Evolutionary conservation across 208 protist genomes (phyloP).

Genomic region (Acanthamoeba lenticulata): DNA sequence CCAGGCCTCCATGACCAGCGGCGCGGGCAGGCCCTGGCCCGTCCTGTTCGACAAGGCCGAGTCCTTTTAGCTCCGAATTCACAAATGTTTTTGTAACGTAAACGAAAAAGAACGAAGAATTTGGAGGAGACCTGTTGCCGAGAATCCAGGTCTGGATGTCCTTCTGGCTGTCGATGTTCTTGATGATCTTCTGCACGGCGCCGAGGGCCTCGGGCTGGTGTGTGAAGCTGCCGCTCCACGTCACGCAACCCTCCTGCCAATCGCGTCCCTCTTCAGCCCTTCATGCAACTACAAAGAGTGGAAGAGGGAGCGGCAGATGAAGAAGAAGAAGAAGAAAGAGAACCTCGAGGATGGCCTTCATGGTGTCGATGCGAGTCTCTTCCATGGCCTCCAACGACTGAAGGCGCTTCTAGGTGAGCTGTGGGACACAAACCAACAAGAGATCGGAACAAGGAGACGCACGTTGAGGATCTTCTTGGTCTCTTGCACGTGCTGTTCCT

Average conservation of each 20-base stretch:
- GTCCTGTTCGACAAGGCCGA: no score
- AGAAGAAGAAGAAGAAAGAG: not conserved
- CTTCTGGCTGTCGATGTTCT: not conserved
- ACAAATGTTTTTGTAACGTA: no score
- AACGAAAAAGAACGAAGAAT: no score
- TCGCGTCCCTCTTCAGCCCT: not conserved
- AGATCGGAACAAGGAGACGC: no score
- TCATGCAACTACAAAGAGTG: no score
- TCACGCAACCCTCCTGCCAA: not conserved
- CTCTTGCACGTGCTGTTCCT: not conserved
- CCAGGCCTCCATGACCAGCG: not conserved
- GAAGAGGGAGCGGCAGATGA: no score
- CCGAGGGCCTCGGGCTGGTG: not conserved
- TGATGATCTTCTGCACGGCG: constrained; percentile 19
- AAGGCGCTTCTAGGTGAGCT: not conserved
- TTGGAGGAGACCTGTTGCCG: constrained; percentile 1
- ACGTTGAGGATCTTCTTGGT: not conserved
- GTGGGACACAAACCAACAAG: no score
- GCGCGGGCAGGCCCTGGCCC: not conserved
- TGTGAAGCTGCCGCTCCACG: not conserved
- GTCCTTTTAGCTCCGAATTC: no score
- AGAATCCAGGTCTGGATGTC: constrained; percentile 14
- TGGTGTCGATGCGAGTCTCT: not conserved
- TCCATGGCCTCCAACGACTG: constrained; percentile 18
- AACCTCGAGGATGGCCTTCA: constrained; percentile 24